Evolutionary conservation across 169 alveolate species (phyloP).

Genomic region (Plasmodium billcollinsi): DNA sequence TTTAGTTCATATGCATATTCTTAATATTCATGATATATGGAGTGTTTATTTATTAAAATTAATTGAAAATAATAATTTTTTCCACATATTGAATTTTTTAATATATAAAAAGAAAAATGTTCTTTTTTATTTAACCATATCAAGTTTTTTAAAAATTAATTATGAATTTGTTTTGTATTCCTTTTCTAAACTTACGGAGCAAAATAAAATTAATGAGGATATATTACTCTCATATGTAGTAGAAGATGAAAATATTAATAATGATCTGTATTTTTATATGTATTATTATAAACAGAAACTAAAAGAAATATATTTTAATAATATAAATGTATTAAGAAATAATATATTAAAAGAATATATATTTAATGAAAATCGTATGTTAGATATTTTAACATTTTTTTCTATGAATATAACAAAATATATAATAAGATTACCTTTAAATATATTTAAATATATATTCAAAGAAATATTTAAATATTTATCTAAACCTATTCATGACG

Average conservation of each 20-base stretch:
- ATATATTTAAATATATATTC: constrained; percentile 22
- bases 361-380: constrained; percentile 10
- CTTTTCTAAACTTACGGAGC: background rate
- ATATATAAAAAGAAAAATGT: constrained; percentile 14
- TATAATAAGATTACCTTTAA: constrained; percentile 21
- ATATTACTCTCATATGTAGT: no score
- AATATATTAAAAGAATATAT: constrained; percentile 12
- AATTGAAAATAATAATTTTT: constrained; percentile 23
- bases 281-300: background rate
- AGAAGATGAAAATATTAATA: background rate
- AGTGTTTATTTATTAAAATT: constrained; percentile 7
- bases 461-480: constrained; percentile 45
- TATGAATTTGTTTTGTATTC: constrained; percentile 4
- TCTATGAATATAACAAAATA: constrained; percentile 21
- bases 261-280: background rate
- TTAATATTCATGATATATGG: constrained; percentile 45
- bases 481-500: constrained; percentile 55
- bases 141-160: constrained; percentile 32
- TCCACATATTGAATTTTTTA: constrained; percentile 36
- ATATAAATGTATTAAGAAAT: constrained; percentile 15
- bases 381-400: constrained; percentile 15
- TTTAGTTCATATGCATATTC: constrained; percentile 35
- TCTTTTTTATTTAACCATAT: constrained; percentile 42
- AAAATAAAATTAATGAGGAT: background rate
- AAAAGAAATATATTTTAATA: constrained; percentile 7